phyloP scores from a whole-genome alignment of 1,284 basidiomycete genomes.

The Athelia sp. region DNA sequence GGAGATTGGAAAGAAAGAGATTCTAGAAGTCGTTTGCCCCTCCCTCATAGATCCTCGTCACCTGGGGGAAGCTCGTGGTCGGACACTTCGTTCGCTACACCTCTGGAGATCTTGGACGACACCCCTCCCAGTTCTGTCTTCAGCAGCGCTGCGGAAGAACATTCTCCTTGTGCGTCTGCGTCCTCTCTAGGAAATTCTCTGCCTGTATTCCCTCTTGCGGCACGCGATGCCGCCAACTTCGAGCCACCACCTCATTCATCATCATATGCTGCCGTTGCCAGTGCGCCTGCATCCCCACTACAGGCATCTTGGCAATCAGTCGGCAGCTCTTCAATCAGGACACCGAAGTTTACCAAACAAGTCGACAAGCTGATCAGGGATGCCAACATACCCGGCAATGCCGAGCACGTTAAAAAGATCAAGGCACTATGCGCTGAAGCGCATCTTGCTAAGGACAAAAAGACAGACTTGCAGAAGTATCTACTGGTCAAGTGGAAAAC shows the following conservation, averaged over 20 bases:
- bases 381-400: conserved; percentile 1
- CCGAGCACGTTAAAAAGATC: not conserved
- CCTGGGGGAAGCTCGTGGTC: not conserved
- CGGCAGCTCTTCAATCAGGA: not conserved
- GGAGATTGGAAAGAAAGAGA: no score
- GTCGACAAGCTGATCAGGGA: not conserved
- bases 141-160: not conserved
- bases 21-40: not conserved
- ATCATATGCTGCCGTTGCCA: not conserved
- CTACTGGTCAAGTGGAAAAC: conserved; percentile 23
- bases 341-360: conserved; percentile 1
- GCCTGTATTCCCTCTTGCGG: not conserved
- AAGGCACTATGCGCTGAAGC: conserved; percentile 1
- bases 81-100: not conserved
- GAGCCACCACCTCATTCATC: no score
- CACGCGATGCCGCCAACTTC: no score
- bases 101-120: not conserved
- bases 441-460: not conserved
- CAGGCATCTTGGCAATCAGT: not conserved
- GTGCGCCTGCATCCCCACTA: not conserved
- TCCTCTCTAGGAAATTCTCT: not conserved
- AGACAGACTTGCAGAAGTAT: conserved; percentile 2
- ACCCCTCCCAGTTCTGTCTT: not conserved
- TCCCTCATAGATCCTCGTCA: not conserved
- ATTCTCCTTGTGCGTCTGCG: not conserved